Base-by-base conservation (phyloP, 1,284 basidiomycete genomes). In the Prillingera fragicola region DNA sequence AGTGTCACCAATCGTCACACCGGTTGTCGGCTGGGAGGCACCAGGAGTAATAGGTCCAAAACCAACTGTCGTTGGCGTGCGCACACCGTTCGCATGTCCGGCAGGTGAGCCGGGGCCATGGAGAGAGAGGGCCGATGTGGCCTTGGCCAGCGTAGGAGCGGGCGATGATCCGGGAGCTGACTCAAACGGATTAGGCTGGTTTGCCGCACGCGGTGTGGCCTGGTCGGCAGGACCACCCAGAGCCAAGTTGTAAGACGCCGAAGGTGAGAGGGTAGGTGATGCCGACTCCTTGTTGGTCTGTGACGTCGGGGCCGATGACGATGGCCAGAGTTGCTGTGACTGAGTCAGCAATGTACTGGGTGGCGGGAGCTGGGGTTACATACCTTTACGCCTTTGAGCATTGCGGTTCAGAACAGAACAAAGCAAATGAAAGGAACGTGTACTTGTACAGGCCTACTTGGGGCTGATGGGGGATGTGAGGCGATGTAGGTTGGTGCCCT, bases 181-280 rank as follows among this genome's bases (percentile, higher is more conserved):
- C 54, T 87, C 85, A 61, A 89, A 87, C 2, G 84, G 86, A 65
- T 87, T 85, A 50, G 65, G 68, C 48, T 76, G 74, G 41, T 74
- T 68, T 45, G 61, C 74, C 10, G 80, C 79, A 54, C 78, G 77
- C 28, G 86, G 85, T 2, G 86, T 89, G 35, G 83, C 77, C 70
- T 85, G 83, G 56, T 82, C 82, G 53, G 70, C 61, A 18, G 80
- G 71, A 29, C 77, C 74, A 22, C 59, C 62, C 15, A 65, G 54
- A n/a, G n/a, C n/a, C 3, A 52, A 21, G 6, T 57, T 43, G 45
- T 62, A 65, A 1, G 65, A 67, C n/a, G 61, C 46, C 3, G 65
- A 65, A 8, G 63, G 61, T 7, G 65, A 64, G 27, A 64, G 43
- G 12, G 55, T 50, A 4, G 60, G 57, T 23, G 62, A 33, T 17